A percentile compares a stretch with the other conserved stretches of the same genome.
phyloP scores from a whole-genome alignment of 169 alveolate species.

The Theileria luwenshuni region DNA sequence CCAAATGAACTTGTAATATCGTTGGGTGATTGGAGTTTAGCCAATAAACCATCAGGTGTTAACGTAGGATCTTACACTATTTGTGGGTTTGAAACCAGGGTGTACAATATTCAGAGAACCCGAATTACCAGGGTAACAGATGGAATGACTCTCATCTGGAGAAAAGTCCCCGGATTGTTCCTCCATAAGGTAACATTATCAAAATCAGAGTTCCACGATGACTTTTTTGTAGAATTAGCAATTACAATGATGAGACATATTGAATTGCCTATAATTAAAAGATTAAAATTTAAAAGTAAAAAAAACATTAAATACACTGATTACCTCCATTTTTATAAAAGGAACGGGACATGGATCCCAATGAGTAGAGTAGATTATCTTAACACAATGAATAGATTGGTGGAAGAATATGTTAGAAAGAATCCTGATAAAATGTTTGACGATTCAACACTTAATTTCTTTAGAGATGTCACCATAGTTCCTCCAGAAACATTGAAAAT shows the following conservation, averaged over 20 bases:
- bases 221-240: neutral
- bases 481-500: neutral
- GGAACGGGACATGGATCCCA: neutral
- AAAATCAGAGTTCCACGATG: neutral
- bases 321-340: neutral
- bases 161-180: neutral
- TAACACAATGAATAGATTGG: neutral
- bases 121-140: neutral
- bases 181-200: neutral
- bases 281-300: neutral
- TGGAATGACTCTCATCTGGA: neutral
- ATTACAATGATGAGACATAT: neutral
- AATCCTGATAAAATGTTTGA: neutral
- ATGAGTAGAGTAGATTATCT: neutral
- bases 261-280: neutral
- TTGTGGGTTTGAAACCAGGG: neutral
- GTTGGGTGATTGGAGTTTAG: too few species aligned
- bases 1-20: too few species aligned
- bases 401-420: neutral
- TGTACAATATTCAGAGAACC: neutral
- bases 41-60: too few species aligned
- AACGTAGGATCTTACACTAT: neutral
- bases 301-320: neutral
- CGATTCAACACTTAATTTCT: neutral
- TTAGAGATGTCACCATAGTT: neutral